Evolutionary conservation across 768 basidiomycete genomes (phyloP).

Genomic region (Auriscalpium orientale): DNA sequence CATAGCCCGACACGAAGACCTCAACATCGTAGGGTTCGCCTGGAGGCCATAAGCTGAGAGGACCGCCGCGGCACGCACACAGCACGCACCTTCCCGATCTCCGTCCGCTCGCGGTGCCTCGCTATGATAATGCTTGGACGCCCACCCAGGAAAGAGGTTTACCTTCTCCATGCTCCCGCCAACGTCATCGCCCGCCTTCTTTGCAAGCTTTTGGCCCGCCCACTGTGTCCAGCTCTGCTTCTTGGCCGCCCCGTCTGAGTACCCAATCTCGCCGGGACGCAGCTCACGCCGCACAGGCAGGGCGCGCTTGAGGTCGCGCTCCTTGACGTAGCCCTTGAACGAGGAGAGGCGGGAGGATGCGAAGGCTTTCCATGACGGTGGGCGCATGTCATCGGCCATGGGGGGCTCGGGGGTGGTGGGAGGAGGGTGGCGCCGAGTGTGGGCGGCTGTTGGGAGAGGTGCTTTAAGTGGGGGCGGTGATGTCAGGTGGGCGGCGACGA

Average conservation of each 20-base stretch:
- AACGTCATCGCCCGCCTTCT: conserved; percentile 16
- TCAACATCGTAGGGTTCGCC: conserved; percentile 59
- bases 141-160: conserved; percentile 78
- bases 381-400: conserved; percentile 26
- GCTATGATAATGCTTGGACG: conserved; percentile 42
- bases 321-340: conserved; percentile 44
- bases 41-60: conserved; percentile 19
- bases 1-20: conserved; percentile 73
- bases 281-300: conserved; percentile 11
- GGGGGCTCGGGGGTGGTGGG: background rate
- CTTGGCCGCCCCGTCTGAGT: conserved; percentile 17
- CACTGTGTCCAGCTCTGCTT: conserved; percentile 51
- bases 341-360: conserved; percentile 26
- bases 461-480: background rate
- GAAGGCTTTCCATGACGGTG: conserved; percentile 22
- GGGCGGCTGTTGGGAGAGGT: background rate
- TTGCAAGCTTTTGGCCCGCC: conserved; percentile 44
- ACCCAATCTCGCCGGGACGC: conserved; percentile 16
- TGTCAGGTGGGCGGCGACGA: too few relatives aligned
- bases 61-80: background rate
- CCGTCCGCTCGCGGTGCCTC: background rate
- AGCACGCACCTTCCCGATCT: conserved; percentile 22
- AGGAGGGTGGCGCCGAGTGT: too few relatives aligned
- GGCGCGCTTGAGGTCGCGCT: conserved; percentile 32
- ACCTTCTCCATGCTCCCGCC: conserved; percentile 35